These are phyloP conservation scores for Bretschneidera sinensis DNA, from an alignment of 345 rosid genomes.

Conservation along the genomic window DNA sequence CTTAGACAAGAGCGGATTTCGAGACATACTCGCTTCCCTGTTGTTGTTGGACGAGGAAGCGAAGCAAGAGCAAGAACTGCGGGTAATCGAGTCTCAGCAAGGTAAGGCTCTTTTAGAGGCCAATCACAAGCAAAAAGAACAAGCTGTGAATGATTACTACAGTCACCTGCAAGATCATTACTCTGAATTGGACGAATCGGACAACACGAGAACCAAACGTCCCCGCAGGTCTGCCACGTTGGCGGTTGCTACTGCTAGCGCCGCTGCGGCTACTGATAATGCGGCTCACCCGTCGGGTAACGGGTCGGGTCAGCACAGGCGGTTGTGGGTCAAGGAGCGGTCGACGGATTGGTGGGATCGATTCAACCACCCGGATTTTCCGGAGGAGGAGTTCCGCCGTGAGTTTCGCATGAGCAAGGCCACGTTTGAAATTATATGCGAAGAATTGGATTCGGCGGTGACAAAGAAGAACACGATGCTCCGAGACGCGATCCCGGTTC, in stretches of 20 bases:
- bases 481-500: conserved; percentile 87
- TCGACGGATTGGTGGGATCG: conserved; percentile 88
- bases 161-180: conserved; percentile 34
- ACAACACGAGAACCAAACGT: conserved; percentile 33
- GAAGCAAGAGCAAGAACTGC: conserved; percentile 36
- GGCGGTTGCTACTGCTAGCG: conserved; percentile 21
- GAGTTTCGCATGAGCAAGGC: conserved; percentile 78
- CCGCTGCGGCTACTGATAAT: conserved; percentile 9
- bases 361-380: conserved; percentile 53
- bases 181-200: conserved; percentile 27
- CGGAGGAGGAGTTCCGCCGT: conserved; percentile 62
- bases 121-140: conserved; percentile 33
- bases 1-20: conserved; percentile 18
- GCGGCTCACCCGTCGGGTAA: not conserved
- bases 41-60: conserved; percentile 60
- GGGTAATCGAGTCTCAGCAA: conserved; percentile 32
- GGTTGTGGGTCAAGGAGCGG: conserved; percentile 86
- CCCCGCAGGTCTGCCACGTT: conserved; percentile 26
- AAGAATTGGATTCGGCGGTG: conserved; percentile 60
- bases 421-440: conserved; percentile 68
- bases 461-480: conserved; percentile 88
- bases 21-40: conserved; percentile 46
- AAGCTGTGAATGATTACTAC: conserved; percentile 34
- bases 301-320: conserved; percentile 38
- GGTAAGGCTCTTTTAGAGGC: conserved; percentile 40